Evolutionary conservation across 2,329 filamentous ascomycete species (phyloP).

Genomic region (Thielaviopsis cerberus): DNA sequence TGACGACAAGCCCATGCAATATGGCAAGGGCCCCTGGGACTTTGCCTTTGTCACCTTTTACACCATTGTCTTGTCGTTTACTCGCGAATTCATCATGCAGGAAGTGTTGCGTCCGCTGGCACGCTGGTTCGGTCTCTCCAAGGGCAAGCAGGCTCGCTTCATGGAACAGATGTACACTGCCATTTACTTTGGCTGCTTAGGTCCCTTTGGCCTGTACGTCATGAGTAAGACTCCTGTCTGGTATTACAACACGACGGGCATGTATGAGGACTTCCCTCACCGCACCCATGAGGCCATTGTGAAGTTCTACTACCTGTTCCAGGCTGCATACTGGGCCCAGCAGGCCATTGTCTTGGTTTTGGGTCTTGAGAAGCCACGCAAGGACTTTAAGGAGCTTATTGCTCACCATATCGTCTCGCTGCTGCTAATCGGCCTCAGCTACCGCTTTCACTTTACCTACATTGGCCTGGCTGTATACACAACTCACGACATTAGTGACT

Average conservation of each 20-base stretch:
- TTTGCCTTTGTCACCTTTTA: slow-evolving; percentile 80
- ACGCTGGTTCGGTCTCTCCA: slow-evolving; percentile 47
- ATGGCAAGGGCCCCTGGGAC: slow-evolving; percentile 78
- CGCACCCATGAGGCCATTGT: slow-evolving; percentile 59
- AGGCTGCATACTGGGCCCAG: slow-evolving; percentile 90
- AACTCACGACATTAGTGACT: slow-evolving; percentile 85
- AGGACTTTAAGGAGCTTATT: slow-evolving; percentile 88
- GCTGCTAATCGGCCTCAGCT: slow-evolving; percentile 65
- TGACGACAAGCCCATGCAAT: slow-evolving; percentile 38
- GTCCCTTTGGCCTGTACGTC: slow-evolving; percentile 70
- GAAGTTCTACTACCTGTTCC: slow-evolving; percentile 91
- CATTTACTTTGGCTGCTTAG: slow-evolving; percentile 69
- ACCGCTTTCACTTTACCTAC: slow-evolving; percentile 92
- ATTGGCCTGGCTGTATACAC: slow-evolving; percentile 87
- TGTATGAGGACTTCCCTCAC: slow-evolving; percentile 83
- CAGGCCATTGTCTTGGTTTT: slow-evolving; percentile 76
- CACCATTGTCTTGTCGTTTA: slow-evolving; percentile 75
- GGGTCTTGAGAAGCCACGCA: slow-evolving; percentile 78
- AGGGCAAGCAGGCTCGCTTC: slow-evolving; percentile 71
- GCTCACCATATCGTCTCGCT: slow-evolving; percentile 82
- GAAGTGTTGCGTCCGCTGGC: slow-evolving; percentile 64
- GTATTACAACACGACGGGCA: slow-evolving; percentile 83
- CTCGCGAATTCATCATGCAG: slow-evolving; percentile 91
- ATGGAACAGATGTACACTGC: slow-evolving; percentile 95
- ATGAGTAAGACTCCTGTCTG: slow-evolving; percentile 83